Base-by-base conservation (phyloP, 768 basidiomycete genomes). In the Mycena belliarum region DNA sequence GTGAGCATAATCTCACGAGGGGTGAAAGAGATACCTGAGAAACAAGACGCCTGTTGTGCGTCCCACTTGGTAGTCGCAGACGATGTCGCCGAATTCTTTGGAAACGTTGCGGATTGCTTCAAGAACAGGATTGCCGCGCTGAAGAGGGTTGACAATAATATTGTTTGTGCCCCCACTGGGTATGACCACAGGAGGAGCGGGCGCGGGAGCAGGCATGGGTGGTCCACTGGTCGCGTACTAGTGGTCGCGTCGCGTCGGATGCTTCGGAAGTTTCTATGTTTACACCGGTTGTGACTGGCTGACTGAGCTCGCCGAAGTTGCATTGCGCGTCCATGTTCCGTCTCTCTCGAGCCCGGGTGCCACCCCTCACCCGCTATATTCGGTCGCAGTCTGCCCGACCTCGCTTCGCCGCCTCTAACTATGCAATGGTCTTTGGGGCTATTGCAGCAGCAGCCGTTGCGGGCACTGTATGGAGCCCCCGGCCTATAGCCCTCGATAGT, bases 1-100 rank as follows among this genome's bases (percentile, higher is more conserved):
- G 18, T 55, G 21, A 44, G 49, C 20, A 21, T 56, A 14, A 43
- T 44, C 29, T 21, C 18, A 20, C 29, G 14, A 21, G 43, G 25
- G 26, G 33, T 46, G 33, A 23, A 25, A 10, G 25, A 35, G 65
- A 64, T 55, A 90, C 97, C 94, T 96, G 52, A 99, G 82, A 69
- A 89, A 99, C 23, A 99, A 73, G 11, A 95, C 89, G 20, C 95
- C 91, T 2, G 94, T 95, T 25, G 95, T 98, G 21, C 88, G 81
- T 21, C 97, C 97, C 18, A 99, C 95, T 70, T 98, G 95, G 71
- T 91, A 99, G 72, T 99, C 97, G 23, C 89, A 86, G 18, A 89
- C 79, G 58, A 98, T 95, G 67, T 98, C 95, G 0, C 92, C 92
- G 66, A 93, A 97, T 70, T 98, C 95, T 73, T 94, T 95, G 2